Conservation (phyloP, 2,329 filamentous ascomycete genomes). For the Colletotrichum sp. region DNA sequence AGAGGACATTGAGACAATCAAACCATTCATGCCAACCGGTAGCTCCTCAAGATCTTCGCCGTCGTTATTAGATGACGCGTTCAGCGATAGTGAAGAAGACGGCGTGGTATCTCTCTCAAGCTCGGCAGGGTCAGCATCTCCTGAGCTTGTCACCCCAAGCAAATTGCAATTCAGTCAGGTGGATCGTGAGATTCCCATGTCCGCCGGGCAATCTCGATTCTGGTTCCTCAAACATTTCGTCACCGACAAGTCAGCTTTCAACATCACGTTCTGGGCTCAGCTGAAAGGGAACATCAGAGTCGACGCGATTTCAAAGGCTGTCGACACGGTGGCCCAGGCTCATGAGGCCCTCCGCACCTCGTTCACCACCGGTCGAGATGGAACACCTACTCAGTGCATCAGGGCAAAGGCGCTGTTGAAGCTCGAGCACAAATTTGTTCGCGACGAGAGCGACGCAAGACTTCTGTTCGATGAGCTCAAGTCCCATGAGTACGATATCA, state of each 20-base stretch:
- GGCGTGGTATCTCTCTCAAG: neutral
- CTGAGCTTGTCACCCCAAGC: neutral
- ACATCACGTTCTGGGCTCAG: slow-evolving; percentile 35
- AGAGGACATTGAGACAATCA: neutral
- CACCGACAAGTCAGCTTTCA: slow-evolving; percentile 42
- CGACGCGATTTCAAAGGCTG: slow-evolving; percentile 33
- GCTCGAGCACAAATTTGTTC: neutral
- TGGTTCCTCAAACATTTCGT: slow-evolving; percentile 40
- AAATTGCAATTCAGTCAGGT: neutral
- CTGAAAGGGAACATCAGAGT: slow-evolving; percentile 36
- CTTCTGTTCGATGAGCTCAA: neutral
- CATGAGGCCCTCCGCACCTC: slow-evolving; percentile 39
- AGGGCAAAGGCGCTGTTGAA: neutral
- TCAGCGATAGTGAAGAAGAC: neutral
- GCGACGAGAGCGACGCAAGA: neutral
- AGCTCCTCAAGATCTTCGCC: neutral
- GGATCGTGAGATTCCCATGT: neutral
- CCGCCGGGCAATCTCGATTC: slow-evolving; percentile 29
- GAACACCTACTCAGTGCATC: neutral
- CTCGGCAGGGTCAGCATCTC: neutral
- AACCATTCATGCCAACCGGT: neutral
- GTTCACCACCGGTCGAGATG: slow-evolving; percentile 21
- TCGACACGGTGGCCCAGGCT: slow-evolving; percentile 29
- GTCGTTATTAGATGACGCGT: neutral
- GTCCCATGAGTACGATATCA: neutral